A percentile compares a stretch with the other conserved stretches of the same genome.
Evolutionary conservation across 192 early-diverging fungal genomes (phyloP).

Genomic region (Oehlia diaphana): DNA sequence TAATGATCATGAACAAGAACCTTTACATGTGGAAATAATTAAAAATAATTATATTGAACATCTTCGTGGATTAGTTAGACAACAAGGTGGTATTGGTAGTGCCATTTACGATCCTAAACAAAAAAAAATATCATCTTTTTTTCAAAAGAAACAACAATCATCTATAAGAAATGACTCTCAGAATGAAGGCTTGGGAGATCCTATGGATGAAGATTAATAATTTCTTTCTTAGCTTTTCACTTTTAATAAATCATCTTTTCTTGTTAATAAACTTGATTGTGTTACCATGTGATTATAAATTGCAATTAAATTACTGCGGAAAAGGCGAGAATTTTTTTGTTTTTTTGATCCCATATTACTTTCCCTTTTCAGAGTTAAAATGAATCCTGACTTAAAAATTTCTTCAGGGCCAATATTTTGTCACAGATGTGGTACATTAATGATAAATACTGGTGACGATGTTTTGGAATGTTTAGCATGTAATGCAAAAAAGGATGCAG

Average conservation of each 20-base stretch:
- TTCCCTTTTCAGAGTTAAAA: not conserved
- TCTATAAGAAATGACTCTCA: not conserved
- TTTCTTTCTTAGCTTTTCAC: not conserved
- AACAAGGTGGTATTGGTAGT: not conserved
- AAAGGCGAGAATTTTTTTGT: too few relatives aligned
- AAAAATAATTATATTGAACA: not conserved
- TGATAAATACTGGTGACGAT: not conserved
- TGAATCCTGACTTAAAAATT: not conserved
- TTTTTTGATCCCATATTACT: too few relatives aligned
- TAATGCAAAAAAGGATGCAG: not conserved
- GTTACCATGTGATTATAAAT: too few relatives aligned
- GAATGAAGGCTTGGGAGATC: not conserved
- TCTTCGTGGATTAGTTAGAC: not conserved
- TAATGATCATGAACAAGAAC: not conserved
- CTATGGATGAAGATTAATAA: not conserved
- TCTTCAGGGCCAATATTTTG: not conserved
- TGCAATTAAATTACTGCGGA: too few relatives aligned
- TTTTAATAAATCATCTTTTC: too few relatives aligned
- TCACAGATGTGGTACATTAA: not conserved
- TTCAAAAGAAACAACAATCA: not conserved
- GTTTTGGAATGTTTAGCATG: not conserved
- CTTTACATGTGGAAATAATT: not conserved
- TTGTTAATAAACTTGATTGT: too few relatives aligned
- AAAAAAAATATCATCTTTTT: not conserved
- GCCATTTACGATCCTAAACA: not conserved